These are phyloP conservation scores for Aspergillus japonicus DNA, from an alignment of 2,329 filamentous ascomycete species.

Conservation along the genomic window DNA sequence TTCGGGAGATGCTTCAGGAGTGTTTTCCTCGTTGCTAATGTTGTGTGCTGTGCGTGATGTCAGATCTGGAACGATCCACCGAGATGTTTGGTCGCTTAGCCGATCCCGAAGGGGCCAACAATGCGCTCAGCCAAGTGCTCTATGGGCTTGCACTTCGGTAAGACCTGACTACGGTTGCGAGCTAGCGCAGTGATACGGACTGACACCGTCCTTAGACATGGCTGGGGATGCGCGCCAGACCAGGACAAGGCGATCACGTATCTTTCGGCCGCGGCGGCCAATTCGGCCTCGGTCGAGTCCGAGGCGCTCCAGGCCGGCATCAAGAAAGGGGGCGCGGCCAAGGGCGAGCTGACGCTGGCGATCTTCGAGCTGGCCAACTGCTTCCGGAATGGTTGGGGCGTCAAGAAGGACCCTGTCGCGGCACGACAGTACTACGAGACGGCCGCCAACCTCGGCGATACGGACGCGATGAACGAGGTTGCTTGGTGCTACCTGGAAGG, in stretches of 20 bases:
- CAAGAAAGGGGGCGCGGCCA: constrained; percentile 90
- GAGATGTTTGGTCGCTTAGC: constrained; percentile 79
- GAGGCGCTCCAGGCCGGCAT: constrained; percentile 81
- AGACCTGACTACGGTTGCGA: constrained; percentile 28
- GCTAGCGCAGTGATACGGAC: background rate
- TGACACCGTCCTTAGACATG: constrained; percentile 60
- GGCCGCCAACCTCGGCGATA: constrained; percentile 91
- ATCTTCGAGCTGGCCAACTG: constrained; percentile 80
- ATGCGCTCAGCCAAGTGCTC: constrained; percentile 90
- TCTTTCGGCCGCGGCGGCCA: constrained; percentile 83
- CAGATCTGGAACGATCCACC: constrained; percentile 75
- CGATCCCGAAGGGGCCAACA: constrained; percentile 79
- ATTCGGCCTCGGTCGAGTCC: constrained; percentile 82
- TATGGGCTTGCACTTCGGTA: constrained; percentile 88
- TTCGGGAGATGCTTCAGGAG: too few relatives aligned
- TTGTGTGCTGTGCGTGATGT: background rate
- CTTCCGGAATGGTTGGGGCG: constrained; percentile 93
- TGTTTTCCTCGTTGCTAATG: background rate
- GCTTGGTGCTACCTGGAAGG: constrained; percentile 95
- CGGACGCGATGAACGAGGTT: constrained; percentile 95
- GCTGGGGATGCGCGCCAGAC: constrained; percentile 82
- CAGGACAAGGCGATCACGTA: constrained; percentile 74
- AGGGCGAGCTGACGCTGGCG: constrained; percentile 91
- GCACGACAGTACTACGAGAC: constrained; percentile 94
- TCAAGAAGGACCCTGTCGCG: constrained; percentile 79